Conservation (phyloP, 805 yeast species). For the Aciculoconidium aculeatum region DNA sequence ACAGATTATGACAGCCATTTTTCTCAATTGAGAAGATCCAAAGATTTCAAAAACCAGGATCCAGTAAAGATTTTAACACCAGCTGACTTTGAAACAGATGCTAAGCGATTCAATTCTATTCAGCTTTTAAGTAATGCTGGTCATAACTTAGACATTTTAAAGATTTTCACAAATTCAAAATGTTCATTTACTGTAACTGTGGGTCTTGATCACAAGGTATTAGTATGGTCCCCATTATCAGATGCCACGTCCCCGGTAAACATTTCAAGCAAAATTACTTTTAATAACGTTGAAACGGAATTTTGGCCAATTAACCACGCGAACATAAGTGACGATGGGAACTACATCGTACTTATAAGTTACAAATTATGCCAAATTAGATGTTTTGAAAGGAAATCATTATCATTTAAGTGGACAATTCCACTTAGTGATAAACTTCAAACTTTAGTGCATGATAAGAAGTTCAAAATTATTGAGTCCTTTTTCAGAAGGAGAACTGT, state of each 20-base stretch:
- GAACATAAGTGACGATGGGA: slow-evolving; percentile 54
- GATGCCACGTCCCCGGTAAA: slow-evolving; percentile 22
- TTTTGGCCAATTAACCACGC: slow-evolving; percentile 61
- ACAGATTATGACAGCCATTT: slow-evolving; percentile 10
- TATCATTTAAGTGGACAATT: slow-evolving; percentile 55
- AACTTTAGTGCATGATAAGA: slow-evolving; percentile 12
- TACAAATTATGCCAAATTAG: slow-evolving; percentile 45
- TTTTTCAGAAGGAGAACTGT: slow-evolving; percentile 55
- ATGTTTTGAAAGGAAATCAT: slow-evolving; percentile 53
- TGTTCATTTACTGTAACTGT: slow-evolving; percentile 63
- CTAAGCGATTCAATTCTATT: slow-evolving; percentile 24
- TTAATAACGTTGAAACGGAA: slow-evolving; percentile 28
- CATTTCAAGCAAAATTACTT: slow-evolving; percentile 37
- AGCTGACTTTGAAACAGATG: slow-evolving; percentile 6
- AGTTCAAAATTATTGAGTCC: slow-evolving; percentile 43
- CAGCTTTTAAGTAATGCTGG: slow-evolving; percentile 30
- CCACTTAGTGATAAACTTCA: slow-evolving; percentile 31
- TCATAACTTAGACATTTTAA: slow-evolving; percentile 59
- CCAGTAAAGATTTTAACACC: slow-evolving; percentile 1
- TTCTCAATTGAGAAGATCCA: slow-evolving; percentile 8
- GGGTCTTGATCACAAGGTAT: slow-evolving; percentile 67
- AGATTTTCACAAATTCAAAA: slow-evolving; percentile 50
- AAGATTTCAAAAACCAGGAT: slow-evolving; percentile 1
- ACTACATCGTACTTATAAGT: slow-evolving; percentile 50
- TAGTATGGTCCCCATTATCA: slow-evolving; percentile 66